Evolutionary conservation across 805 yeast genomes (phyloP).

Genomic region (Ogataea populi-albae): DNA sequence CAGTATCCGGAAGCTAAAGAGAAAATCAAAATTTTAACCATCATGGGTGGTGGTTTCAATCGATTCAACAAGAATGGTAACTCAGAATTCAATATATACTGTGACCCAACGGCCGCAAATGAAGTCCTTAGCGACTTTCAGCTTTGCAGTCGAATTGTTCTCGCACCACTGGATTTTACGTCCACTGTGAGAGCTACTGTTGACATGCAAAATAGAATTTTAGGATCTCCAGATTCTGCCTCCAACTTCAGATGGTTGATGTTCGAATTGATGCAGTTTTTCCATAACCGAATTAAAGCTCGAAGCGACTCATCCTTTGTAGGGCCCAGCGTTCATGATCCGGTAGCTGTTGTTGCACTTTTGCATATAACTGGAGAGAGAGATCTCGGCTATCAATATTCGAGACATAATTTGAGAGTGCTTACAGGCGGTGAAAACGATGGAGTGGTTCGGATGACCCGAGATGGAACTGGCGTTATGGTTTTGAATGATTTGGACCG

Average conservation of each 20-base stretch:
- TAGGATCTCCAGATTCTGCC: constrained; percentile 28
- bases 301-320: constrained; percentile 38
- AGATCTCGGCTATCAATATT: constrained; percentile 21
- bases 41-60: constrained; percentile 73
- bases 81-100: constrained; percentile 74
- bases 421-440: constrained; percentile 26
- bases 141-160: constrained; percentile 46
- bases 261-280: constrained; percentile 51
- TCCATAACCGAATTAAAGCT: constrained; percentile 43
- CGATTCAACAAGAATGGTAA: constrained; percentile 30
- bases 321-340: constrained; percentile 84
- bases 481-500: constrained; percentile 41
- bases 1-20: constrained; percentile 52
- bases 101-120: constrained; percentile 76
- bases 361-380: constrained; percentile 40
- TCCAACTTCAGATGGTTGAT: constrained; percentile 52
- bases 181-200: constrained; percentile 57
- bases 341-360: constrained; percentile 62
- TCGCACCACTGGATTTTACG: constrained; percentile 69
- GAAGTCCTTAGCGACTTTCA: constrained; percentile 46
- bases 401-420: constrained; percentile 18
- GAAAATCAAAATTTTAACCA: constrained; percentile 51
- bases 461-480: constrained; percentile 32
- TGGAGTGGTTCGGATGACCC: constrained; percentile 25
- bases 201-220: constrained; percentile 38